These are phyloP conservation scores for Colletotrichum gigasporum DNA, from an alignment of 2,329 filamentous ascomycete genomes.

Conservation along the genomic window DNA sequence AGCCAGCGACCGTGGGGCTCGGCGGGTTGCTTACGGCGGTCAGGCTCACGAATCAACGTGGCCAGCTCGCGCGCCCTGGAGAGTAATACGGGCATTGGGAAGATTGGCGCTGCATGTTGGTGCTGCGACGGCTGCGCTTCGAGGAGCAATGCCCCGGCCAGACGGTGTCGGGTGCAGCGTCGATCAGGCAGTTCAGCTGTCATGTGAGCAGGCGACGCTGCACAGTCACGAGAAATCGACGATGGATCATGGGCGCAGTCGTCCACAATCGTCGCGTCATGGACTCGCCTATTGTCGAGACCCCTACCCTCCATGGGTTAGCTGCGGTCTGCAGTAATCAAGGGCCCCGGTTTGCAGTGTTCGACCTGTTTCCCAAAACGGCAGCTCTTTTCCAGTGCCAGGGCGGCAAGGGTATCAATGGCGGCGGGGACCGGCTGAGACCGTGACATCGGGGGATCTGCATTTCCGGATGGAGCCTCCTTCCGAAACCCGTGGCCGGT, in stretches of 20 bases:
- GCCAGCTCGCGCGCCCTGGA: background rate
- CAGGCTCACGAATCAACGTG: background rate
- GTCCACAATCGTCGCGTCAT: background rate
- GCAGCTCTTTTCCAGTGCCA: too few species aligned
- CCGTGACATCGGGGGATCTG: constrained; percentile 8
- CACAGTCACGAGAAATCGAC: background rate
- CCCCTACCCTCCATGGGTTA: background rate
- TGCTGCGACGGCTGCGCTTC: background rate
- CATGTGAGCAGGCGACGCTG: constrained; percentile 18
- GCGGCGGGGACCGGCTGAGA: background rate
- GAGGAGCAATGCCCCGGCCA: background rate
- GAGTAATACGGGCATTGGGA: background rate
- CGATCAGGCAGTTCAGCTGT: background rate
- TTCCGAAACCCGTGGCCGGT: background rate
- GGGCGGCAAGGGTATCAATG: too few species aligned
- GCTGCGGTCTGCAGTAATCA: background rate
- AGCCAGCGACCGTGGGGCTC: background rate
- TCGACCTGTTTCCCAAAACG: background rate
- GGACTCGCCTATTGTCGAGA: background rate
- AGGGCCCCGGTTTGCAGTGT: too few species aligned
- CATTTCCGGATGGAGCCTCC: background rate
- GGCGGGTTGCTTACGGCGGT: background rate
- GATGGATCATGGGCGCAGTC: background rate
- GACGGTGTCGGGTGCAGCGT: background rate
- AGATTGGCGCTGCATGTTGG: constrained; percentile 5